phyloP scores from a whole-genome alignment of 2,329 filamentous ascomycete species.

The Aureobasidium sp. region DNA sequence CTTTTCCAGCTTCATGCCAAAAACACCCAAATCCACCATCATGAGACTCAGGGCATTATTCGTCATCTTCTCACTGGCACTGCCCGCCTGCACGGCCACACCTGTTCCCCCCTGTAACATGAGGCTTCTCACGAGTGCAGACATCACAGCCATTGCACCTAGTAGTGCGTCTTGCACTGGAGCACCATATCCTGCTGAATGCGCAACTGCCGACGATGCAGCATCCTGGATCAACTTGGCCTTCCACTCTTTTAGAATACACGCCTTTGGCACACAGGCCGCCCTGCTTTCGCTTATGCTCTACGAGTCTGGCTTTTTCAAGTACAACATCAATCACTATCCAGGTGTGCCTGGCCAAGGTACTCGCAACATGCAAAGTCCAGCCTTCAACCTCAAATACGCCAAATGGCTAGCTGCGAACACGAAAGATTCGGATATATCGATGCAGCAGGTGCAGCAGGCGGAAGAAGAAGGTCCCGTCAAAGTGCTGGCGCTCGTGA shows the following conservation, averaged over 20 bases:
- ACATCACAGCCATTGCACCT: conserved; percentile 50
- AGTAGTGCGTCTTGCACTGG: conserved; percentile 45
- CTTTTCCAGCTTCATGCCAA: not conserved
- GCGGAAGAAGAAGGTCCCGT: conserved; percentile 29
- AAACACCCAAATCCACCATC: not conserved
- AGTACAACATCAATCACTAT: conserved; percentile 61
- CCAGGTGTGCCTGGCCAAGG: conserved; percentile 60
- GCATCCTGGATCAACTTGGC: conserved; percentile 48
- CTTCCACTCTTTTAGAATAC: conserved; percentile 51
- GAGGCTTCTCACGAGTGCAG: conserved; percentile 24
- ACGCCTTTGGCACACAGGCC: conserved; percentile 51
- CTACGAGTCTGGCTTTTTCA: conserved; percentile 61
- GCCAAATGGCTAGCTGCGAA: conserved; percentile 38
- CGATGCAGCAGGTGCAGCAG: conserved; percentile 22
- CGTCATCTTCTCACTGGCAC: not conserved
- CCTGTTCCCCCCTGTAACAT: conserved; percentile 1
- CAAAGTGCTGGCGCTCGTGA: conserved; percentile 44
- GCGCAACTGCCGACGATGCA: conserved; percentile 55
- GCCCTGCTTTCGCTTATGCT: conserved; percentile 63
- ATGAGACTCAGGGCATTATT: conserved; percentile 1
- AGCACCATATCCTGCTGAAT: conserved; percentile 45
- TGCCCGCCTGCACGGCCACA: not conserved
- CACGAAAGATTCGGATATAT: conserved; percentile 16
- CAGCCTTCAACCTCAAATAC: conserved; percentile 47
- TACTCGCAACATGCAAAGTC: conserved; percentile 59